Base-by-base conservation (phyloP, 495 filamentous ascomycete genomes). In the Penicillium cataractarum region DNA sequence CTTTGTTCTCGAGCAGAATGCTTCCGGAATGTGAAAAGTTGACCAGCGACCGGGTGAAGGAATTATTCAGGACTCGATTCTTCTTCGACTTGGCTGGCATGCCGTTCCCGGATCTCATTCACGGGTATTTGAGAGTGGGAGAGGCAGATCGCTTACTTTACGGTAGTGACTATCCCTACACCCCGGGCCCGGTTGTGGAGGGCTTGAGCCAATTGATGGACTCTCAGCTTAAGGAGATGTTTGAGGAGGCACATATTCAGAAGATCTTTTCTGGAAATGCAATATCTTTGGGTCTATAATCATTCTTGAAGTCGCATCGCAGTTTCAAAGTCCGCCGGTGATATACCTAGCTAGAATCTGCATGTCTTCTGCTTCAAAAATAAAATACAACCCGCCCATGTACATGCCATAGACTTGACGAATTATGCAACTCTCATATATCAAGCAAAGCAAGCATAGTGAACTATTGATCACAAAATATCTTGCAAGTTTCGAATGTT, bases 111-210 rank as follows among this genome's bases (percentile, higher is more conserved):
- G 35, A 39, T 39, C 35, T 39, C 35, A 39, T 39, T 17, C 35
- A 39, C 17, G 35, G 35, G 17, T 58, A 58, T 32, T 49, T 58
- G 29, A 33, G 40, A 22, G 27, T 58, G 4, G 27, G 55, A 6
- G 4, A 33, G 21, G 39, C 55, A 12, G 39, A 48, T 17, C 55
- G 55, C 2, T 33, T 58, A 15, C 22, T 58, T 10, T 48, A 58
- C 27, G 39, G 55, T n/a, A 48, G 55, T 49, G 39, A 58, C 19
- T 58, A 58, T 17, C 42, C 55, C 44, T 48, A 48, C 42, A 58
- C 40, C n/a, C 39, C 55, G 15, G 42, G 27, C 7, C 13, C 40
- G 3, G 40, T 58, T 22, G 42, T 58, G 4, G 39, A 58, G 40
- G 10, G 24, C 13, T n/a, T 58, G 27, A 49, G 27, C 29, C 31